Evolutionary conservation across 2,329 filamentous ascomycete genomes (phyloP).

Genomic region (Pseudogymnoascus sp.): DNA sequence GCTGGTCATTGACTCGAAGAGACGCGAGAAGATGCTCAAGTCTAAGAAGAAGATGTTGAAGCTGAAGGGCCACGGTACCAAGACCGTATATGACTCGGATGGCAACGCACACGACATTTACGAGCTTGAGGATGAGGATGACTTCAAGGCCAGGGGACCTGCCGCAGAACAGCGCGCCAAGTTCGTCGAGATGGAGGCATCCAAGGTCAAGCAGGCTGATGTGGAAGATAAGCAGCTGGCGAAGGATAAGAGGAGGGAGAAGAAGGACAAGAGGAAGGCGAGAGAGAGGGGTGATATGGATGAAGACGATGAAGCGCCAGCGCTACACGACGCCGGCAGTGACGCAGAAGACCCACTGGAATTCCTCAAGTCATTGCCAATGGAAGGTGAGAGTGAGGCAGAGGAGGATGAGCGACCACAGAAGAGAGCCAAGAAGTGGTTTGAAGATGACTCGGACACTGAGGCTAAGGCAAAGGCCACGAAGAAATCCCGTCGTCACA

Average conservation of each 20-base stretch:
- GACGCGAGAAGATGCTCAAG: conserved; percentile 86
- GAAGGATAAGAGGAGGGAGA: conserved; percentile 70
- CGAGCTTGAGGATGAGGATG: conserved; percentile 76
- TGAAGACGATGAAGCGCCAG: conserved; percentile 26
- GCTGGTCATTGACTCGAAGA: conserved; percentile 85
- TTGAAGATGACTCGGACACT: conserved; percentile 55
- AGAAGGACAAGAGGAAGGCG: conserved; percentile 64
- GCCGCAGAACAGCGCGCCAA: conserved; percentile 66
- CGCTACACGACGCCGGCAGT: conserved; percentile 29
- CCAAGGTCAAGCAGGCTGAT: conserved; percentile 67
- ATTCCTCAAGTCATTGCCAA: conserved; percentile 49
- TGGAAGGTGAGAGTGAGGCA: conserved; percentile 34
- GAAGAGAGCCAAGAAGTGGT: conserved; percentile 73
- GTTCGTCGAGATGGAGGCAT: conserved; percentile 70
- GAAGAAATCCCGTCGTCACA: conserved; percentile 32
- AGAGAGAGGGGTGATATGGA: conserved; percentile 49
- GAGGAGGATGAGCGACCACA: conserved; percentile 38
- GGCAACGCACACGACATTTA: conserved; percentile 79
- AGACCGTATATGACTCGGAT: conserved; percentile 87
- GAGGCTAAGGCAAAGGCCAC: conserved; percentile 37
- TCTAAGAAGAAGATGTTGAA: conserved; percentile 93
- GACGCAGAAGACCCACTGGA: conserved; percentile 48
- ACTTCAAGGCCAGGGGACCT: conserved; percentile 66
- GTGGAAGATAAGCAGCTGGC: conserved; percentile 72
- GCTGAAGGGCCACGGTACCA: conserved; percentile 77